These are phyloP conservation scores for Mucor irregularis DNA, from an alignment of 371 early-diverging fungal species.

Conservation along the genomic window DNA sequence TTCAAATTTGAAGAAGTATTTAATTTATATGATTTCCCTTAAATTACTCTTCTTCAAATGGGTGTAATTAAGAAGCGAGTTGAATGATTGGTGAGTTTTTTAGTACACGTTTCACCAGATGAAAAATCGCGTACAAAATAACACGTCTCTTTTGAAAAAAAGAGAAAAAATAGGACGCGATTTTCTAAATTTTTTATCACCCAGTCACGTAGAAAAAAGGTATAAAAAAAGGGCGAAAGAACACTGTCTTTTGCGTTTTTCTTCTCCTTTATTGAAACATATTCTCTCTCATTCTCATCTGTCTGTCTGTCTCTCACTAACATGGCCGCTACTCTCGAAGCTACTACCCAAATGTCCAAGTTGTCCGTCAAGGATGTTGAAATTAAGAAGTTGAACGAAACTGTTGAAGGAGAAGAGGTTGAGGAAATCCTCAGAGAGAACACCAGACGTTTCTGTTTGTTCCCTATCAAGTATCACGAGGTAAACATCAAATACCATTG, in stretches of 20 bases:
- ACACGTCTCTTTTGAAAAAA: background rate
- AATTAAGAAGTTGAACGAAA: slow-evolving; percentile 11
- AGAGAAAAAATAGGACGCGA: background rate
- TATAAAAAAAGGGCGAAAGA: background rate
- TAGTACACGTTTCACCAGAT: no score
- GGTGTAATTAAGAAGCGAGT: no score
- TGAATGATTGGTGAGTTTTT: no score
- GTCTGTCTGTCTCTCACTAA: background rate
- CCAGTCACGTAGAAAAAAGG: slow-evolving; percentile 8
- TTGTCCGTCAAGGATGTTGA: slow-evolving; percentile 10
- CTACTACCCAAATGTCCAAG: slow-evolving; percentile 13
- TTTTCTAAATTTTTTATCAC: background rate
- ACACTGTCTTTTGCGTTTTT: background rate
- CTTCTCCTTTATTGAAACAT: background rate
- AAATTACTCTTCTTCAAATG: no score
- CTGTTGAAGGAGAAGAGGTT: slow-evolving; percentile 24
- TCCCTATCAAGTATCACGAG: slow-evolving; percentile 96
- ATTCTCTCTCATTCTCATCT: background rate
- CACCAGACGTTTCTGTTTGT: slow-evolving; percentile 90
- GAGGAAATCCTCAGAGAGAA: slow-evolving; percentile 63
- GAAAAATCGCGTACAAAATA: slow-evolving; percentile 3
- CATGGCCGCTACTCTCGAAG: slow-evolving; percentile 4
- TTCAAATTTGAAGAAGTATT: no score
- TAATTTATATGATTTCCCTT: no score
- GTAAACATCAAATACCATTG: slow-evolving; percentile 50